These are phyloP conservation scores for Chenopodium quinoa DNA, from an alignment of 148 eudicot genomes.

Conservation along the genomic window DNA sequence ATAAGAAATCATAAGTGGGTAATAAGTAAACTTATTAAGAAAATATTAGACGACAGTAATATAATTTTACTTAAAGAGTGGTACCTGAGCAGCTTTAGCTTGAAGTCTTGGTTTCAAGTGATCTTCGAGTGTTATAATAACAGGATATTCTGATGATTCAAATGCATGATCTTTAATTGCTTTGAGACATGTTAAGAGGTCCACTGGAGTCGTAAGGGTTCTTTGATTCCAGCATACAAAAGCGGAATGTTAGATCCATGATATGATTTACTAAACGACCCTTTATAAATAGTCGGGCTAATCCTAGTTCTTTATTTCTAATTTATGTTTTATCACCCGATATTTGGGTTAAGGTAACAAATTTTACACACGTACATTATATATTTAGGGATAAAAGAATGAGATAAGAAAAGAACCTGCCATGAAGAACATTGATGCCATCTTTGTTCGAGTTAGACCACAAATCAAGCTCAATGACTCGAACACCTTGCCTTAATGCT, in stretches of 20 bases:
- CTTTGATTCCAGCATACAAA: constrained; percentile 28
- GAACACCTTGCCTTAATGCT: constrained; percentile 71
- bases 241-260: not conserved
- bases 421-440: constrained; percentile 69
- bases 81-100: constrained; percentile 79
- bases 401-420: constrained; percentile 40
- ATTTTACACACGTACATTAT: no score
- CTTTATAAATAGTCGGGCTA: not conserved
- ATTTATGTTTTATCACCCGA: not conserved
- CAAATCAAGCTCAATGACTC: constrained; percentile 86
- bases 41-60: not conserved
- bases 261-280: not conserved
- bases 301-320: not conserved
- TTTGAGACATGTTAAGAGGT: constrained; percentile 59
- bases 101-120: constrained; percentile 83
- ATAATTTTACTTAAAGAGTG: not conserved
- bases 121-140: constrained; percentile 87
- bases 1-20: not conserved
- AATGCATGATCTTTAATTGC: constrained; percentile 82
- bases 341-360: no score
- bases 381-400: not conserved
- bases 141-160: constrained; percentile 69
- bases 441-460: constrained; percentile 75
- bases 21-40: not conserved
- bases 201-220: constrained; percentile 84